phyloP scores from a whole-genome alignment of 2,329 filamentous ascomycete genomes.

The Fusarium subglutinans region DNA sequence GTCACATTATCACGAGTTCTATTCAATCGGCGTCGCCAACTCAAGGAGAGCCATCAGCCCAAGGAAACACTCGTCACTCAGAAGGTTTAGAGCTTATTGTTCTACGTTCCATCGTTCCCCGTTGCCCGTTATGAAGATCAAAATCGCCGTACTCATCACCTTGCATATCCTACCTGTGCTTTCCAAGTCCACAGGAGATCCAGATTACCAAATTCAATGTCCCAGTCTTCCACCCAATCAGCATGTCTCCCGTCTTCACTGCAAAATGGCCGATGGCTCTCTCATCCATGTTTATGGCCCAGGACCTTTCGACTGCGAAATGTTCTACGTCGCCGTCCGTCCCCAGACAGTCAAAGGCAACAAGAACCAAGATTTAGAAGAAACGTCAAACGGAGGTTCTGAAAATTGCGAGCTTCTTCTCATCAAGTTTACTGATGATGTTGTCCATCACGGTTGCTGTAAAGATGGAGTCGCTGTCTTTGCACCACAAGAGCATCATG shows the following conservation, averaged over 20 bases:
- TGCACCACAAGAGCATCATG: neutral
- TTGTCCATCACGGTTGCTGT: neutral
- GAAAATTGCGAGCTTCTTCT: neutral
- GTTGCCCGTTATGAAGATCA: no score
- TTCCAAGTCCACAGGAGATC: neutral
- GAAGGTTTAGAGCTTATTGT: no score
- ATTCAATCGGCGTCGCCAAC: no score
- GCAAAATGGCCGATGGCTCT: neutral
- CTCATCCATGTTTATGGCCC: neutral
- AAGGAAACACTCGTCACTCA: no score
- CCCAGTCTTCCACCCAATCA: neutral
- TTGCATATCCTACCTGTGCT: neutral
- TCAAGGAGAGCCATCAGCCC: no score
- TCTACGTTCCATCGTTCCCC: no score
- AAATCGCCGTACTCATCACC: neutral
- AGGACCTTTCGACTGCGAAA: neutral
- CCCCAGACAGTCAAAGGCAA: neutral
- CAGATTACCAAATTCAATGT: neutral
- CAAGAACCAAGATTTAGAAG: no score
- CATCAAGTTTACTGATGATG: neutral
- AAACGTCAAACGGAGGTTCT: rapidly evolving
- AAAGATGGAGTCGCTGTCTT: neutral
- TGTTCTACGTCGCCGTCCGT: neutral
- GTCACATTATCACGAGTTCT: no score
- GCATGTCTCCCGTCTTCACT: neutral